Base-by-base conservation (phyloP, 1,139 yeast genomes). In the Ashbya aceris region DNA sequence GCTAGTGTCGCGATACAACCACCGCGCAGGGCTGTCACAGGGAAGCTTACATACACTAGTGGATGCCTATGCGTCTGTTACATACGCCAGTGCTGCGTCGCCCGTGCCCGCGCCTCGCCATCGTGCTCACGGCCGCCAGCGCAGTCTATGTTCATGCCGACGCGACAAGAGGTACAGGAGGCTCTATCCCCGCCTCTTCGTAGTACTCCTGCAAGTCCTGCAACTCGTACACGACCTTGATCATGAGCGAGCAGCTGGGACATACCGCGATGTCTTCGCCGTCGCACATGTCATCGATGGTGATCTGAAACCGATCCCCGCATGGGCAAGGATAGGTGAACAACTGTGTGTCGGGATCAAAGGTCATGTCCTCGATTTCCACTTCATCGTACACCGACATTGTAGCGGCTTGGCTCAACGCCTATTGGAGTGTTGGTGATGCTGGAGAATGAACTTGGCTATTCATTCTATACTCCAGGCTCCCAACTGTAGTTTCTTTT, bases 311-410 rank as follows among this genome's bases (percentile, higher is more conserved):
- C 56, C 79, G 71, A 64, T 93, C 99, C 27, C 98, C 98, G 64
- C 98, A 91, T 0, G 99, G 99, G 69, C 98, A 91, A 4, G 99
- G 99, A 55, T 89, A 91, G 46, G 86, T 83, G 64, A 89, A 86
- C 35, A 86, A 66, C 62, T 82, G 87, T 9, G 84, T 78, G 27
- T 70, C 70, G 3, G 91, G 78, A 61, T 91, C 96, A 62, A 77
- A 91, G 5, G 89, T 81, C 77, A 91, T 87, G 62, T 91, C 99
- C 64, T 91, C 98, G 43, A 93, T 91, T 69, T 91, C 98, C 46
- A 91, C 80, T 61, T 91, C 95, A 62, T 91, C 98, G 65, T 91
- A 91, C 30, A 84, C 75, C 13, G 82, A 69, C 72, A 63, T 61
- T 10, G 31, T 29, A 29, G 11, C 31, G 13, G 13, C 11, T 29